Conservation (phyloP, 2,329 filamentous ascomycete genomes). For the Colletotrichum siamense region DNA sequence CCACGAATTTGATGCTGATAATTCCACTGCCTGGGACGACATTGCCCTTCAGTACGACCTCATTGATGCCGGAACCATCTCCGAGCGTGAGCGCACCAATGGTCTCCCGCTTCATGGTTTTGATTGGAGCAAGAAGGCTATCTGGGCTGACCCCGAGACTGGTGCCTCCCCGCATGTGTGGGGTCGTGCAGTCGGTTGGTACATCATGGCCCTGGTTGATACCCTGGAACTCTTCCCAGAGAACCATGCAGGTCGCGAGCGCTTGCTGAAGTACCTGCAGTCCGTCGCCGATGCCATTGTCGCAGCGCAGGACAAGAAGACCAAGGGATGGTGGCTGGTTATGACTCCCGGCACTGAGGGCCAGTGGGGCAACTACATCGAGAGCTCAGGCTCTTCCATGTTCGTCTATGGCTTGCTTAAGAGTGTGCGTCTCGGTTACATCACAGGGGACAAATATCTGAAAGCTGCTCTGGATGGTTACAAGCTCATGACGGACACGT, state of each 20-base stretch:
- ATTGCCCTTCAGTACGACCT: slow-evolving; percentile 47
- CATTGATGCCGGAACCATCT: slow-evolving; percentile 42
- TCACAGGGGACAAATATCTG: slow-evolving; percentile 35
- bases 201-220: slow-evolving; percentile 49
- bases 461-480: slow-evolving; percentile 48
- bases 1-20: slow-evolving; percentile 23
- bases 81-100: slow-evolving; percentile 34
- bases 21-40: slow-evolving; percentile 45
- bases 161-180: slow-evolving; percentile 58
- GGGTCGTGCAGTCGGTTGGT: slow-evolving; percentile 46
- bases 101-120: slow-evolving; percentile 57
- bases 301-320: slow-evolving; percentile 42
- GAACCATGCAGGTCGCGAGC: slow-evolving; percentile 37
- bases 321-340: slow-evolving; percentile 44
- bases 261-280: slow-evolving; percentile 43
- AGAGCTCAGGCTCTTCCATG: slow-evolving; percentile 41
- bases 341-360: slow-evolving; percentile 38
- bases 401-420: slow-evolving; percentile 43
- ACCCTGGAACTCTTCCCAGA: slow-evolving; percentile 47
- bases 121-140: slow-evolving; percentile 48
- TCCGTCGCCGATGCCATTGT: slow-evolving; percentile 47
- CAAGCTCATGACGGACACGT: slow-evolving; percentile 46
- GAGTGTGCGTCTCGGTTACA: slow-evolving; percentile 37
- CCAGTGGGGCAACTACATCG: slow-evolving; percentile 38
- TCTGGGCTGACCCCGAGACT: slow-evolving; percentile 52